Evolutionary conservation across 257 asterid genomes (phyloP), one percentile per base, ranked within the genome.

Genomic region (Thymus quinquecostatus): DNA sequence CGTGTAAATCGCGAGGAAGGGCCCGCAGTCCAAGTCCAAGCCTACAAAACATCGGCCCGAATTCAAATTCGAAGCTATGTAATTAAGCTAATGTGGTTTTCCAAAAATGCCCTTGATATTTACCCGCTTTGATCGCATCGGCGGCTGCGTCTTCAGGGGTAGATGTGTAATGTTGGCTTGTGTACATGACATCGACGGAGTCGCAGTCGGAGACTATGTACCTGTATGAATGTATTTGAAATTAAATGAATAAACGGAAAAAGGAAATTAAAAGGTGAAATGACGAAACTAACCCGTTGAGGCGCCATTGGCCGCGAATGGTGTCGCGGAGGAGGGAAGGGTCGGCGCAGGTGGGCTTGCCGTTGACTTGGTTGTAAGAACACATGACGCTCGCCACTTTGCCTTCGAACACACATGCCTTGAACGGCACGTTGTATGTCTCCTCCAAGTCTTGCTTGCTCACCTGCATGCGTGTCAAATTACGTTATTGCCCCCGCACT

Each of bases 361-460:
- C 99, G 66, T 94, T 94, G 34, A 91, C 97, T 28, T 94, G 92
- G 75, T 94, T 91, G 89, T 94, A 91, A 0, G 98, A 94, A 64
- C 99, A 94, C 99, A 94, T 94, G 1, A 94, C 88, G 78, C 99
- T 94, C 0, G 98, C 98, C 14, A 91, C 99, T 67, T 64, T 84
- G 0, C 99, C 99, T 66, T 94, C 97, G 47, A 56, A 50, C 41
- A 94, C 96, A 78, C 99, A 94, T 3, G 93, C 96, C 73, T 86
- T 94, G 80, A 94, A 94, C 1, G 99, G 99, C 61, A 94, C 97
- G 66, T 94, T 88, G 71, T 87, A 94, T 6, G 98, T 94, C 65
- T 94, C 99, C 75, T 89, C 99, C 66, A 94, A 68, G 71, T 94
- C 99, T 49, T 89, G 99, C 72, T 71, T 85, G 79, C 86, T 91